Base-by-base conservation (phyloP, 2,329 filamentous ascomycete species). In the Monosporascus cannonballus region DNA sequence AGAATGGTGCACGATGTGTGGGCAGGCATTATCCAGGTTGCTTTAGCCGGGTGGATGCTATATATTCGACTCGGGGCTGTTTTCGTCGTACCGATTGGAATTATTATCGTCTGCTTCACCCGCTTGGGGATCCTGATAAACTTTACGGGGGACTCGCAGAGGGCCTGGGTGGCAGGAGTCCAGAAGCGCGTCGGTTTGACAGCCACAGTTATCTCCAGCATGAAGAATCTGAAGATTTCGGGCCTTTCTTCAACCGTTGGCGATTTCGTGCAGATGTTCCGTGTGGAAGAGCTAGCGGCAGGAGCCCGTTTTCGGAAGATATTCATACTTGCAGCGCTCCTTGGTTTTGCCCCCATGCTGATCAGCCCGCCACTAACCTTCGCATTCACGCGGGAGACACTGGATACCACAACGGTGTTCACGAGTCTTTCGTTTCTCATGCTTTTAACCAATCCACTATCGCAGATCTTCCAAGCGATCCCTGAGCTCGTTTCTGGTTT, bases 11-110 rank as follows among this genome's bases (percentile, higher is more conserved):
- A 77, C 47, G 70, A 75, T 25, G 53, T 71, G 4, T 76, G 73
- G 74, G 71, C 67, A 0, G 69, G 61, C 39, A 49, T 66, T 0
- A 54, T 78, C 1, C 71, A 80, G 54, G 69, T 76, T 4, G 70
- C 60, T 4, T 50, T 81, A 2, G 73, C 72, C 0, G 71, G 72
- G 47, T 81, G 70, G 61, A 66, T 81, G 0, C 65, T 83, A 0
- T 65, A 78, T 20, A 59, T 58, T 4, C 69, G 78, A 47, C 58
- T 82, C 1, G 77, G 79, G 0, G 63, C 67, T 0, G 75, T 76
- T 0, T 81, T 76, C 39, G 61, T 73, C 0, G 72, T 74, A 0
- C 77, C 79, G 0, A 67, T 82, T 6, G 68, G 71, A 0, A 64
- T 78, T 2, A 73, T 77, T 0, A 47, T 73, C 8, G 44, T 59